Evolutionary conservation across 106 monocot species (phyloP), one percentile per base, ranked within the genome.

Genomic region (Xerophyta viscosa): DNA sequence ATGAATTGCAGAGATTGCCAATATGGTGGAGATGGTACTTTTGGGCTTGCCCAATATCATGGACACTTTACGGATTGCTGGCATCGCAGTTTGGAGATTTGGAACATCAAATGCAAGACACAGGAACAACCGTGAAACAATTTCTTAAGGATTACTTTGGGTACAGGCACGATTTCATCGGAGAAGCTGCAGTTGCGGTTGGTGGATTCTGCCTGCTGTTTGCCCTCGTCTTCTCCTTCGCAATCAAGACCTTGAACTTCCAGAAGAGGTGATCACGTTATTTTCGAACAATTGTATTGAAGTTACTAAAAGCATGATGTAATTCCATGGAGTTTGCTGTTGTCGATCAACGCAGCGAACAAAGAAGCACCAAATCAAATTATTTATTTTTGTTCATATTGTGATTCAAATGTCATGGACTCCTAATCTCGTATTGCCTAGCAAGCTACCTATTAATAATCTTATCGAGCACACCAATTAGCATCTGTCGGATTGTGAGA

Each of bases 1-100:
- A 24, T 17, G 11, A 0, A 0, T 44, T 18, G 7, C 70, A 56
- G 66, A 67, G 57, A 29, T 62, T 74, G 43, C 74, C 74, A 18
- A 55, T 67, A 11, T 74, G 74, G 74, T 74, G 71, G 71, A 72
- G 58, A 27, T 72, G 71, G 71, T 72, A 72, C 20, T 64, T 51
- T n/a, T 72, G 64, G 56, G 58, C 58, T 37, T 72, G 71, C 25
- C 71, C 71, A 6, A 67, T 68, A 0, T 24, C 62, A 28, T 74
- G 74, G 74, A 68, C 62, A 0, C 9, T 74, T 3, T 67, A 74
- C 17, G 68, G 75, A 14, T 24, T 69, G 54, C 18, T 76, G 4
- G 44, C 53, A 0, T 75, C 75, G 15, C 75, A 75, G 46, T 75
- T 53, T 41, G 63, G 63, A 23, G 67, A 62, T 11, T 3, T 22